These are phyloP conservation scores for Penicillium concentricum DNA, from an alignment of 2,329 filamentous ascomycete species.

Conservation along the genomic window DNA sequence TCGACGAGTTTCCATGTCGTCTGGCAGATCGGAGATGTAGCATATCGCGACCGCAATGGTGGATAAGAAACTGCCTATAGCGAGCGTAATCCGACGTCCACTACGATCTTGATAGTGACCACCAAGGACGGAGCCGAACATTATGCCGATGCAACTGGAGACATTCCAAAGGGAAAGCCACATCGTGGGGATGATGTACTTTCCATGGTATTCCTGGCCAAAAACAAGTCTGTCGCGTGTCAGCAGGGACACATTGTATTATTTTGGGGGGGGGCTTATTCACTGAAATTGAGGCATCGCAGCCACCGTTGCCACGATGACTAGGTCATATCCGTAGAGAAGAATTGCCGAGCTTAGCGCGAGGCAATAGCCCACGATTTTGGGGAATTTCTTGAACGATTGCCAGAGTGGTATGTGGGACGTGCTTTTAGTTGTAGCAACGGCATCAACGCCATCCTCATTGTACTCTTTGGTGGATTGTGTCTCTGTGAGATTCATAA, in stretches of 20 bases:
- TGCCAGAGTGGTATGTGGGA: conserved; percentile 16
- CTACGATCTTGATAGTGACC: conserved; percentile 41
- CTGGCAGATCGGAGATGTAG: conserved; percentile 19
- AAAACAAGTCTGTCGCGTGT: conserved; percentile 23
- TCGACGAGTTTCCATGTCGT: conserved; percentile 27
- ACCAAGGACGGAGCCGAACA: conserved; percentile 37
- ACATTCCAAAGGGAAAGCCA: conserved; percentile 48
- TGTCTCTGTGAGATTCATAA: neutral
- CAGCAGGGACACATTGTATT: neutral
- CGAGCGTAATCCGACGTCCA: conserved; percentile 38
- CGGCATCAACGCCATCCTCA: conserved; percentile 2
- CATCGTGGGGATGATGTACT: conserved; percentile 39
- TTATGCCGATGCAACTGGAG: conserved; percentile 37
- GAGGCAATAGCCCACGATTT: conserved; percentile 17
- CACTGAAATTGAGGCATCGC: conserved; percentile 31
- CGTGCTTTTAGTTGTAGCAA: neutral
- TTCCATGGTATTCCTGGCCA: conserved; percentile 27
- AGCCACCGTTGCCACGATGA: conserved; percentile 28
- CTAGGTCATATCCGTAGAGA: conserved; percentile 30
- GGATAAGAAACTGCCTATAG: conserved; percentile 36
- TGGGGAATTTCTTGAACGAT: conserved; percentile 15
- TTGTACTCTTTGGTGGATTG: conserved; percentile 1
- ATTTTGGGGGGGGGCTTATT: neutral
- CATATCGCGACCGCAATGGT: conserved; percentile 31
- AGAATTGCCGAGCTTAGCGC: conserved; percentile 23